Evolutionary conservation across 2,329 filamentous ascomycete species (phyloP).

Genomic region (Neophaeococcomyces mojaviensis): DNA sequence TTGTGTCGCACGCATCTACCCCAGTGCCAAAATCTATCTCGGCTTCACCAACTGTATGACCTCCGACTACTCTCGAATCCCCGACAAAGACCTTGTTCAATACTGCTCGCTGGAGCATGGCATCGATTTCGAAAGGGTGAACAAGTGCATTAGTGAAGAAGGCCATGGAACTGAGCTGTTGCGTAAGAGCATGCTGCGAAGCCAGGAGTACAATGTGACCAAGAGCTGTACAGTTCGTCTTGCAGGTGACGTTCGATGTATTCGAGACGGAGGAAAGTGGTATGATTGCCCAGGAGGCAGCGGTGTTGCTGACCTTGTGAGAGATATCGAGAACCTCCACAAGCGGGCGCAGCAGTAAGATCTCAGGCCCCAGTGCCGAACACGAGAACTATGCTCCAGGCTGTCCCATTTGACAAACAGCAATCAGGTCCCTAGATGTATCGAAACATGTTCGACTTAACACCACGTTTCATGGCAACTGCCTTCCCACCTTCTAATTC

Average conservation of each 20-base stretch:
- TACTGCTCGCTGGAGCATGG: conserved; percentile 88
- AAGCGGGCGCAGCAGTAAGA: conserved; percentile 25
- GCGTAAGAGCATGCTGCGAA: conserved; percentile 44
- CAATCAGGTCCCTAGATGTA: conserved; percentile 17
- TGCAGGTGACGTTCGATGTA: conserved; percentile 71
- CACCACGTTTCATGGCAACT: conserved; percentile 63
- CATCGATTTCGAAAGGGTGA: conserved; percentile 71
- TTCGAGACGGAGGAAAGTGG: conserved; percentile 60
- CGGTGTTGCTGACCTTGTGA: conserved; percentile 56
- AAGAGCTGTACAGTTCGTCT: conserved; percentile 74
- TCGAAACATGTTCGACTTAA: conserved; percentile 67
- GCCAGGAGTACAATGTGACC: conserved; percentile 53
- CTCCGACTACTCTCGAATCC: conserved; percentile 67
- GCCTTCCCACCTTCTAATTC: conserved; percentile 70
- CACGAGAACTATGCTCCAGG: background rate
- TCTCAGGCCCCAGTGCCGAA: background rate
- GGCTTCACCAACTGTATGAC: conserved; percentile 91
- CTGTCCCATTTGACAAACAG: background rate
- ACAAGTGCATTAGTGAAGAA: conserved; percentile 64
- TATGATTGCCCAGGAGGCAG: conserved; percentile 33
- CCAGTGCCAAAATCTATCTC: conserved; percentile 63
- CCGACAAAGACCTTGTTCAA: conserved; percentile 67
- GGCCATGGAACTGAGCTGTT: conserved; percentile 45
- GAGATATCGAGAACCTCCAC: conserved; percentile 68
- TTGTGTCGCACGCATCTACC: conserved; percentile 66